Base-by-base conservation (phyloP, 306 rosid genomes). In the Delonix regia region DNA sequence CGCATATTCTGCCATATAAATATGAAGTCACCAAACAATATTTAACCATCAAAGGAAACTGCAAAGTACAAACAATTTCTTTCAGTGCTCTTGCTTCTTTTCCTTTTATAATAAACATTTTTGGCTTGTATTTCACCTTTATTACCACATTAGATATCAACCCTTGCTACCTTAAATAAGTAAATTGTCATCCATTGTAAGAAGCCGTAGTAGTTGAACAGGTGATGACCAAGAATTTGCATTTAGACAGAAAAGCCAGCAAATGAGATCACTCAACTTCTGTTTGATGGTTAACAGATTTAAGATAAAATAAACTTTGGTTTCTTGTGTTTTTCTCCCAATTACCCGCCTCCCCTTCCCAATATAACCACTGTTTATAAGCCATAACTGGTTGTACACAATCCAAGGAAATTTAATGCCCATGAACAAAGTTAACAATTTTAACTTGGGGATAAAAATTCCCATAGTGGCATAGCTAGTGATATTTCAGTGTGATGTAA, bases 81-180 rank as follows among this genome's bases (percentile, higher is more conserved):
- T 19, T 19, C 27, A 19, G 2, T 45, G 9, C 51, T 52, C 25
- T 52, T 9, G 42, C 16, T 25, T 12, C 51, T 27, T 69, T 24
- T 63, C 53, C 55, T 72, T 8, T 63, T 28, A n/a, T n/a, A 9
- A 22, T 64, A 25, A 57, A 49, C 28, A 59, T 65, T 49, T 71
- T 14, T 45, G 44, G 67, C 4, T 69, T 41, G 51, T 75, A 61
- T 69, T 63, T 75, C 78, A 79, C 71, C 80, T 44, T 39, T 22
- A 62, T 39, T 24, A 15, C 62, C 25, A 41, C 67, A 67, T 45
- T 38, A 61, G 15, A 56, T 4, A 10, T 39, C 28, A 55, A 76
- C 63, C 52, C 67, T 28, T n/a, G 28, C 47, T 30, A 71, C 38
- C 75, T 51, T 49, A 27, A 41, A 39, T 24, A 71, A 71, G 48